These are phyloP conservation scores for Pyricularia grisea DNA, from an alignment of 2,329 filamentous ascomycete species.

Conservation along the genomic window DNA sequence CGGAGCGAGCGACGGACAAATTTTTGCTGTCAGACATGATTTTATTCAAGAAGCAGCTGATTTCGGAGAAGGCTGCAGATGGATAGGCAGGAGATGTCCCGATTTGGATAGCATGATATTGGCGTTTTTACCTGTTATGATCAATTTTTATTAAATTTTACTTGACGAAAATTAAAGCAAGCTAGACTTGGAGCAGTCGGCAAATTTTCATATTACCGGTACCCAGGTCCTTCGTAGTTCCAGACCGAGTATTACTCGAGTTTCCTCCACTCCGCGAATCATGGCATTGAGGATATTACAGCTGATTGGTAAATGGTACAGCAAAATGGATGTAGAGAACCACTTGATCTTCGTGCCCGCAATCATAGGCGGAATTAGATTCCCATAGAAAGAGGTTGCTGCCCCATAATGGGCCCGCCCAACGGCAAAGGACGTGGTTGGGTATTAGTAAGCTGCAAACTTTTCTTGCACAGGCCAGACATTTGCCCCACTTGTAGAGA, in stretches of 20 bases:
- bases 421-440: too few species aligned
- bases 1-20: conserved; percentile 1
- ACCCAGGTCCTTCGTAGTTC: background rate
- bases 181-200: background rate
- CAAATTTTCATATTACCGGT: background rate
- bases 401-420: too few species aligned
- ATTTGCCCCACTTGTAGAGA: background rate
- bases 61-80: background rate
- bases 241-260: background rate
- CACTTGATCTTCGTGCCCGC: background rate
- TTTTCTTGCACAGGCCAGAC: background rate
- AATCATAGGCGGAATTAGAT: background rate
- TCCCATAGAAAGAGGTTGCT: background rate
- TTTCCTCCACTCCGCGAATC: background rate
- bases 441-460: background rate
- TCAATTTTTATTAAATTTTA: background rate
- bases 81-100: background rate
- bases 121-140: background rate
- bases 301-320: background rate
- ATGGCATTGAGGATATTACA: background rate
- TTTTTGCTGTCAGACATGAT: conserved; percentile 2
- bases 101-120: background rate
- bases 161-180: background rate
- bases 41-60: background rate
- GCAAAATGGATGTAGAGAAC: background rate